Conservation (phyloP, 768 basidiomycete species). For the Coprinopsis marcescibilis region DNA sequence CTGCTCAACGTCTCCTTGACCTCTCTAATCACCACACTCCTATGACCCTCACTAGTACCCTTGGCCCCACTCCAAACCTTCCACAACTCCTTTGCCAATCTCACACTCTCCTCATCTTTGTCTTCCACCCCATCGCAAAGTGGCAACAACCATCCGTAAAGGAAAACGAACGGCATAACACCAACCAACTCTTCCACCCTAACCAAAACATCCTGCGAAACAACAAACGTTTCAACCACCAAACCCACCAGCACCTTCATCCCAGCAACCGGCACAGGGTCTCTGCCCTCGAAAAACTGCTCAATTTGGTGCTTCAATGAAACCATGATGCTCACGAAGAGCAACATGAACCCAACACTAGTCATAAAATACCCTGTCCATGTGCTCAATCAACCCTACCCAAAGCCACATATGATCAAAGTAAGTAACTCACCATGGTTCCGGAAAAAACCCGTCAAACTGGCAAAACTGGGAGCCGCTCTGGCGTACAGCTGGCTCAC, state of each 20-base stretch:
- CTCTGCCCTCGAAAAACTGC: slow-evolving; percentile 2
- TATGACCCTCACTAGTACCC: slow-evolving; percentile 5
- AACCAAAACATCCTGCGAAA: not conserved
- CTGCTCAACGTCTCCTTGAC: slow-evolving; percentile 38
- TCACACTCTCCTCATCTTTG: slow-evolving; percentile 16
- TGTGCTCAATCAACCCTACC: not conserved
- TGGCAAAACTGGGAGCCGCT: slow-evolving; percentile 19
- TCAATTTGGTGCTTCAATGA: slow-evolving; percentile 8
- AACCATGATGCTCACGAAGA: slow-evolving; percentile 9
- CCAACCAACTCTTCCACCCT: slow-evolving; percentile 10
- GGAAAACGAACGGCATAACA: slow-evolving; percentile 40
- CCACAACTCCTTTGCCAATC: slow-evolving; percentile 31
- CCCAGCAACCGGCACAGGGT: slow-evolving; percentile 17
- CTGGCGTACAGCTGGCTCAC: slow-evolving; percentile 34
- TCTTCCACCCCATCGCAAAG: slow-evolving; percentile 21
- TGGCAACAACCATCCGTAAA: slow-evolving; percentile 45
- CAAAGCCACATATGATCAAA: not conserved
- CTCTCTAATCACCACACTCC: slow-evolving; percentile 19
- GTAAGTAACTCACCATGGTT: slow-evolving; percentile 32
- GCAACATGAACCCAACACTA: not conserved
- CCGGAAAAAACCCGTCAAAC: slow-evolving; percentile 35
- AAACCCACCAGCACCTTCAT: slow-evolving; percentile 26
- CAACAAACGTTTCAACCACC: slow-evolving; percentile 21
- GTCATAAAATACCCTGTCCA: slow-evolving; percentile 14
- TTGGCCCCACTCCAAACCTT: slow-evolving; percentile 20